Conservation (phyloP, 2,329 filamentous ascomycete genomes). For the Monosporascus sp. region DNA sequence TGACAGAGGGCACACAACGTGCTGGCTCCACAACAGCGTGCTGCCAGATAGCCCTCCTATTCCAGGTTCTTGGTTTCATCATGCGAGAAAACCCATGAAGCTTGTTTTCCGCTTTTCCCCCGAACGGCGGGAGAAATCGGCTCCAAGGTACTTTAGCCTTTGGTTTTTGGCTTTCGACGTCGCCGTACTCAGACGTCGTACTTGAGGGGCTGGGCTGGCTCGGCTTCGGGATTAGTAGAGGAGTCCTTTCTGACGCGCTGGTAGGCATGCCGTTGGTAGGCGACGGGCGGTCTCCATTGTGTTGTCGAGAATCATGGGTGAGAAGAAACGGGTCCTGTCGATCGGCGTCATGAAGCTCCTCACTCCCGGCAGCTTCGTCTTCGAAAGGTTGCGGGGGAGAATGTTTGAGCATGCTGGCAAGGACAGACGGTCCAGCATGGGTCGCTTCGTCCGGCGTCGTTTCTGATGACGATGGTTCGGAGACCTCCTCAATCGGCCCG, state of each 20-base stretch:
- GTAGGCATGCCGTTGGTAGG: background rate
- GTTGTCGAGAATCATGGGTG: slow-evolving; percentile 2
- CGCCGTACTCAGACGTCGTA: slow-evolving; percentile 28
- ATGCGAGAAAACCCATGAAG: slow-evolving; percentile 24
- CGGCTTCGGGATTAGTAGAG: slow-evolving; percentile 35
- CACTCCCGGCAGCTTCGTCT: slow-evolving; percentile 1
- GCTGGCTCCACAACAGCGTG: slow-evolving; percentile 60
- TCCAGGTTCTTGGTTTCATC: slow-evolving; percentile 65
- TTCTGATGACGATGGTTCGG: slow-evolving; percentile 22
- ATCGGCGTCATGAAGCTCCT: background rate
- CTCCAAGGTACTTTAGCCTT: slow-evolving; percentile 11
- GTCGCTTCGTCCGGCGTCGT: slow-evolving; percentile 9
- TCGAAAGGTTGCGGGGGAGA: slow-evolving; percentile 37
- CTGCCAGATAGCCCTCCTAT: slow-evolving; percentile 59
- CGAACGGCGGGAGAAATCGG: slow-evolving; percentile 20
- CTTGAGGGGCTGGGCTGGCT: slow-evolving; percentile 23
- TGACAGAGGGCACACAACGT: slow-evolving; percentile 74
- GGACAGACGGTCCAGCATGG: slow-evolving; percentile 23
- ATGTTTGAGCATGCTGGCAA: slow-evolving; percentile 44
- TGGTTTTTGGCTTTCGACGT: slow-evolving; percentile 48
- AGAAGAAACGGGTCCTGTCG: slow-evolving; percentile 5
- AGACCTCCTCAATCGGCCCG: slow-evolving; percentile 23
- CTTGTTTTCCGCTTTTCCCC: slow-evolving; percentile 10
- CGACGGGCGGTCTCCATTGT: slow-evolving; percentile 1
- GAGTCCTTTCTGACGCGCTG: slow-evolving; percentile 37